These are phyloP conservation scores for Venturia nashicola DNA, from an alignment of 2,329 filamentous ascomycete genomes.

Conservation along the genomic window DNA sequence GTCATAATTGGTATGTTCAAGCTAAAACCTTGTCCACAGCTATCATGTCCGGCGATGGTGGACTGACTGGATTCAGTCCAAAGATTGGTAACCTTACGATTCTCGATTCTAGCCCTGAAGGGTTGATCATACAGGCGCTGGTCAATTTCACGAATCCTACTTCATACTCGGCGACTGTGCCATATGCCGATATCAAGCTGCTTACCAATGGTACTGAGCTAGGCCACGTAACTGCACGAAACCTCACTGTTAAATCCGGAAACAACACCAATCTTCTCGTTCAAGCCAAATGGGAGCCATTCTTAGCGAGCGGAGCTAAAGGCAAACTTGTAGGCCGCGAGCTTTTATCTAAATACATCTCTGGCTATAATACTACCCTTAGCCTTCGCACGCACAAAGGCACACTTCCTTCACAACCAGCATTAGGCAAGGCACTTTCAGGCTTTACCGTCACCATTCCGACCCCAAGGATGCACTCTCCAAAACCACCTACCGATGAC, in stretches of 20 bases:
- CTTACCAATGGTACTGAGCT: conserved; percentile 61
- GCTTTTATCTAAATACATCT: conserved; percentile 75
- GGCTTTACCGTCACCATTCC: conserved; percentile 58
- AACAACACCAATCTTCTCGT: conserved; percentile 60
- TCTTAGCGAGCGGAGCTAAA: conserved; percentile 45
- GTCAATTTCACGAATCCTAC: conserved; percentile 88
- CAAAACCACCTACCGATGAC: conserved; percentile 32
- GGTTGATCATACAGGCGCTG: conserved; percentile 56
- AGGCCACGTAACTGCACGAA: conserved; percentile 57
- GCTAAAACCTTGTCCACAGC: conserved; percentile 16
- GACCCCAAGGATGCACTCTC: conserved; percentile 50
- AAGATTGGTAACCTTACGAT: conserved; percentile 61
- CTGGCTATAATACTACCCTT: conserved; percentile 70
- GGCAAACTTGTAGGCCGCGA: conserved; percentile 54
- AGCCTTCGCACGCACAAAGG: conserved; percentile 58
- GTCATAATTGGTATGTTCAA: conserved; percentile 21
- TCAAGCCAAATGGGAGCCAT: conserved; percentile 63
- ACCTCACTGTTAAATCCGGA: conserved; percentile 54
- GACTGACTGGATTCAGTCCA: conserved; percentile 35
- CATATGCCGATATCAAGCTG: conserved; percentile 66
- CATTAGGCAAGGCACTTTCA: conserved; percentile 61
- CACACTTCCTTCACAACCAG: conserved; percentile 62
- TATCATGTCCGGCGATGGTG: conserved; percentile 44
- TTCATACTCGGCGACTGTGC: conserved; percentile 69
- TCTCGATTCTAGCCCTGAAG: conserved; percentile 56